A percentile compares a stretch with the other conserved stretches of the same genome.
Evolutionary conservation across 768 basidiomycete species (phyloP).

Genomic region (Lanmaoa rubissima): DNA sequence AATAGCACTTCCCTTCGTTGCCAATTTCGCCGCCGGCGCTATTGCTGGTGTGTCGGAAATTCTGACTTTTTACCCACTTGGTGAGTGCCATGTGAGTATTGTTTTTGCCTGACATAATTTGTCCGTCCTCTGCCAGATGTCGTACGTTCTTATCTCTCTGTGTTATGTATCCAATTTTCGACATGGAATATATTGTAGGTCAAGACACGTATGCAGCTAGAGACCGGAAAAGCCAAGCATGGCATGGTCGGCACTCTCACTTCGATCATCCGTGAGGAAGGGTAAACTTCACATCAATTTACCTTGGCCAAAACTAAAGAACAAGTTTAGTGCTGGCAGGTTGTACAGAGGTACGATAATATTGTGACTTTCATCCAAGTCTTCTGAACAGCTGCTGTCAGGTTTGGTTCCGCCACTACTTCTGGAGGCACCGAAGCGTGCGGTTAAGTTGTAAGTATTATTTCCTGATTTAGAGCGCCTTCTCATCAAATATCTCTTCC

Average conservation of each 20-base stretch:
- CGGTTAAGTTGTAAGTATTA: conserved; percentile 80
- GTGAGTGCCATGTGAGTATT: conserved; percentile 41
- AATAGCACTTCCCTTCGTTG: conserved; percentile 77
- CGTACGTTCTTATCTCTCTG: conserved; percentile 45
- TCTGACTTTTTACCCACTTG: conserved; percentile 85
- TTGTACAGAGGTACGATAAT: conserved; percentile 74
- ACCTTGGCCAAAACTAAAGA: background rate
- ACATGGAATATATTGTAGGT: conserved; percentile 49
- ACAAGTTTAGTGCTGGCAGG: conserved; percentile 56
- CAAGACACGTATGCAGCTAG: conserved; percentile 98
- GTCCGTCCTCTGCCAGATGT: conserved; percentile 58
- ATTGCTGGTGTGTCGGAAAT: conserved; percentile 91
- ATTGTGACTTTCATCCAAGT: background rate
- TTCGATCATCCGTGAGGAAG: conserved; percentile 85
- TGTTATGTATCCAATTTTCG: background rate
- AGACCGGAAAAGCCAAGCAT: conserved; percentile 70
- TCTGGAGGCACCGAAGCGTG: conserved; percentile 96
- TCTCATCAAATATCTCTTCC: background rate
- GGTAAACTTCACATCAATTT: conserved; percentile 48
- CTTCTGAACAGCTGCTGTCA: conserved; percentile 23
- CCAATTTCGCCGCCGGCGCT: conserved; percentile 93
- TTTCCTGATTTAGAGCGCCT: background rate
- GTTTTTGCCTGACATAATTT: background rate
- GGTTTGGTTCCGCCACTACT: conserved; percentile 94
- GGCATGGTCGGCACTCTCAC: conserved; percentile 83